Conservation (phyloP, 2,329 filamentous ascomycete genomes). For the Colletotrichum lini region DNA sequence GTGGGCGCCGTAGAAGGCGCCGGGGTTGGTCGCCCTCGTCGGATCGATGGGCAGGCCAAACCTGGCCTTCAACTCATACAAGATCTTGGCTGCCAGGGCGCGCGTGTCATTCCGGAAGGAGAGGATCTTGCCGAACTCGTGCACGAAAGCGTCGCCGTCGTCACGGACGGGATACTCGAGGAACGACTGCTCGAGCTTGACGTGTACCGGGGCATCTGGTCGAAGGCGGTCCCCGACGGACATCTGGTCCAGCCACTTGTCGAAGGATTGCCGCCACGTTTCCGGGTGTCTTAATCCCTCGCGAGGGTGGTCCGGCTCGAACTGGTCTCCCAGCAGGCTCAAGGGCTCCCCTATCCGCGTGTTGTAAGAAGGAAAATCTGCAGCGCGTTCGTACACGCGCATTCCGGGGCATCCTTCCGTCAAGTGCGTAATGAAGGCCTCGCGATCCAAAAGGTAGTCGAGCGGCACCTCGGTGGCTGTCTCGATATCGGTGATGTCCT, state of each 20-base stretch:
- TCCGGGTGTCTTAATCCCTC: conserved; percentile 45
- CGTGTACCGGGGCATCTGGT: conserved; percentile 45
- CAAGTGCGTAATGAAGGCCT: conserved; percentile 46
- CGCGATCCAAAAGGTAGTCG: conserved; percentile 50
- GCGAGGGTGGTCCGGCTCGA: conserved; percentile 49
- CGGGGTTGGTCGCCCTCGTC: conserved; percentile 43
- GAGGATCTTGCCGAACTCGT: conserved; percentile 52
- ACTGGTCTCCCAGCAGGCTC: conserved; percentile 49
- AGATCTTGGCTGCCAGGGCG: conserved; percentile 48
- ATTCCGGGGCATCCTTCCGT: conserved; percentile 49
- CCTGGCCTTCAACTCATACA: conserved; percentile 44
- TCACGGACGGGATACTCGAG: conserved; percentile 55
- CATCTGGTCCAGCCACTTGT: conserved; percentile 48
- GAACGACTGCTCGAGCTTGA: conserved; percentile 51
- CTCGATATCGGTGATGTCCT: conserved; percentile 51
- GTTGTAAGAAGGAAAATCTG: conserved; percentile 49
- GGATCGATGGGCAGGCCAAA: conserved; percentile 47
- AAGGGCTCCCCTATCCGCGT: conserved; percentile 42
- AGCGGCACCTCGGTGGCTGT: conserved; percentile 48
- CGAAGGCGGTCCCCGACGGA: conserved; percentile 8
- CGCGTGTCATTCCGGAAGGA: conserved; percentile 51
- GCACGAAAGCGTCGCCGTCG: conserved; percentile 52
- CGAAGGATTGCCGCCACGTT: conserved; percentile 49
- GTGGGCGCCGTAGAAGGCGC: conserved; percentile 51
- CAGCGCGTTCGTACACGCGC: conserved; percentile 47